Evolutionary conservation across 2,329 filamentous ascomycete species (phyloP).

Genomic region (Phaeosphaeria sp.): DNA sequence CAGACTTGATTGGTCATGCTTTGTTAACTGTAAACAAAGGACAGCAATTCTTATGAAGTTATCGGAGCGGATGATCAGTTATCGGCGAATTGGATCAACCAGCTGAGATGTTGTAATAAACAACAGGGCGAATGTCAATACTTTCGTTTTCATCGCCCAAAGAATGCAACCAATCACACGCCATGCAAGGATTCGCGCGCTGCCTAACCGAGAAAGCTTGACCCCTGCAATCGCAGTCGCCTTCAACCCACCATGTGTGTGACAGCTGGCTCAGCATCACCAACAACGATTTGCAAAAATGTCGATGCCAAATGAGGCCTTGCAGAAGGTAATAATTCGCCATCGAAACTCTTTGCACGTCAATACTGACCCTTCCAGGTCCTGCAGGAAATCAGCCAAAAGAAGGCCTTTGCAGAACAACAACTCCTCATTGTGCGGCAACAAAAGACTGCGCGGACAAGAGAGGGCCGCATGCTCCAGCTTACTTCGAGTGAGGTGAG

Average conservation of each 20-base stretch:
- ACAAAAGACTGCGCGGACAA: conserved; percentile 83
- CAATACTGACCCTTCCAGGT: conserved; percentile 61
- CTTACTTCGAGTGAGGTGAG: conserved; percentile 84
- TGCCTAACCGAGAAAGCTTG: conserved; percentile 33
- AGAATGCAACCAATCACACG: conserved; percentile 23
- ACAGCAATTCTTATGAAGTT: neutral
- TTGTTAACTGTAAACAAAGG: neutral
- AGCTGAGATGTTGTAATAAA: neutral
- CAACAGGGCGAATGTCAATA: neutral
- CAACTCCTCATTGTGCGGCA: conserved; percentile 86
- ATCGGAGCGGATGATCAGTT: neutral
- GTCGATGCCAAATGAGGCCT: conserved; percentile 92
- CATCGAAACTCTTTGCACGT: neutral
- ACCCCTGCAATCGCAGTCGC: conserved; percentile 15
- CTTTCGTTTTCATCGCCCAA: conserved; percentile 12
- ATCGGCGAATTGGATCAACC: neutral
- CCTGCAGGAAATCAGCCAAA: conserved; percentile 90
- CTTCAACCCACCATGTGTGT: conserved; percentile 9
- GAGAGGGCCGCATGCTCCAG: conserved; percentile 86
- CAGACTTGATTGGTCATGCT: conserved; percentile 7
- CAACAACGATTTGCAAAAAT: conserved; percentile 58
- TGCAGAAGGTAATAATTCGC: conserved; percentile 75
- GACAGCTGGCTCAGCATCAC: conserved; percentile 8
- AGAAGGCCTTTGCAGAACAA: conserved; percentile 86
- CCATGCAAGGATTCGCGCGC: too few relatives aligned